phyloP scores from a whole-genome alignment of 192 early-diverging fungal species.

The Obelidium mucronatum region DNA sequence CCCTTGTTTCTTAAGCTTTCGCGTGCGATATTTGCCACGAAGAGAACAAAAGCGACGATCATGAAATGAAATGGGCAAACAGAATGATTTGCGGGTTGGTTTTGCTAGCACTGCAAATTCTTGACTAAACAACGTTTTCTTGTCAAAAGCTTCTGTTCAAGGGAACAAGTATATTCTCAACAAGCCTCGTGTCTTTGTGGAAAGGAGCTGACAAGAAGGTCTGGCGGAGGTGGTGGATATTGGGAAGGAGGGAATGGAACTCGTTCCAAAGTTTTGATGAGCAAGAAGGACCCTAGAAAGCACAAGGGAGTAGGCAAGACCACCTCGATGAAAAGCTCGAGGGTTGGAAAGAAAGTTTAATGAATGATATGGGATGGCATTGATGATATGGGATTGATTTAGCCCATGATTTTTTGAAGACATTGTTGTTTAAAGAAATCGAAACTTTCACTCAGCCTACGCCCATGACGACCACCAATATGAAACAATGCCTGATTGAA shows the following conservation, averaged over 20 bases:
- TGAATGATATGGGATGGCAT: no score
- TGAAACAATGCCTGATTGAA: no score
- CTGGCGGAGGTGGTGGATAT: constrained; percentile 54
- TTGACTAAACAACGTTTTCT: no score
- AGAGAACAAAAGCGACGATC: constrained; percentile 65
- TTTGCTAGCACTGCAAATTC: no score
- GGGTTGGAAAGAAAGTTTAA: constrained; percentile 32
- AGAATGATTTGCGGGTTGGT: constrained; percentile 84
- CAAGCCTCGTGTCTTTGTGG: constrained; percentile 70
- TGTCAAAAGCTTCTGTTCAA: constrained; percentile 79
- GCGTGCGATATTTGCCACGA: constrained; percentile 90
- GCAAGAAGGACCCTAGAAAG: constrained; percentile 74
- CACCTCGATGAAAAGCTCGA: constrained; percentile 35
- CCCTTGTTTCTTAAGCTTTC: constrained; percentile 49
- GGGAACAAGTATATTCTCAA: constrained; percentile 71
- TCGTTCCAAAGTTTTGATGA: constrained; percentile 76
- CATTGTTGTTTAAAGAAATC: no score
- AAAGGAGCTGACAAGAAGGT: constrained; percentile 56
- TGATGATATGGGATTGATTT: no score
- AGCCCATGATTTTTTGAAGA: no score
- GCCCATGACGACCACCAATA: no score
- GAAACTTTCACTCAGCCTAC: no score
- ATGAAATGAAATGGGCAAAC: constrained; percentile 73
- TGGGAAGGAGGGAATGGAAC: constrained; percentile 95
- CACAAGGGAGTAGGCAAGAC: constrained; percentile 69